phyloP scores from a whole-genome alignment of 1,284 basidiomycete genomes.

The Flammula alnicola region DNA sequence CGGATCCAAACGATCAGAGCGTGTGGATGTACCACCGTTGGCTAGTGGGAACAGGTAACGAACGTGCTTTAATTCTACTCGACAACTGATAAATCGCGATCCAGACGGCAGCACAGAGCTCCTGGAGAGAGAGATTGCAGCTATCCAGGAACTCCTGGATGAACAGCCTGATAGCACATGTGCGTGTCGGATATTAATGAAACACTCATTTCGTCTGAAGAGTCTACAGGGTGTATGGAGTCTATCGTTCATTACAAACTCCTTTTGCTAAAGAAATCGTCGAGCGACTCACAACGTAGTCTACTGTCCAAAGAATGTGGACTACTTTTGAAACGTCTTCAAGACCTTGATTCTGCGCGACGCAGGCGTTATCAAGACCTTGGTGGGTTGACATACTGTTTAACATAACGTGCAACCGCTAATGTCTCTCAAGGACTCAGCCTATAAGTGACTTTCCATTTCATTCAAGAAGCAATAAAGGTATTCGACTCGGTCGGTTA shows the following conservation, averaged over 20 bases:
- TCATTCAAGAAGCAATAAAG: not conserved
- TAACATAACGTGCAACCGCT: not conserved
- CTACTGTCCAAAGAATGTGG: conserved; percentile 54
- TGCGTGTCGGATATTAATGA: conserved; percentile 40
- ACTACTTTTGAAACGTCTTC: conserved; percentile 54
- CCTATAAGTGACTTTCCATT: conserved; percentile 2
- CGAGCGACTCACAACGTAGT: conserved; percentile 39
- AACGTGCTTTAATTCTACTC: not conserved
- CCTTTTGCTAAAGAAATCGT: conserved; percentile 52
- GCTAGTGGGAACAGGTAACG: conserved; percentile 81
- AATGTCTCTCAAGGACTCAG: conserved; percentile 12
- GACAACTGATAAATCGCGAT: conserved; percentile 2
- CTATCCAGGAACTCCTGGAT: conserved; percentile 86
- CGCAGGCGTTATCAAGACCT: conserved; percentile 66
- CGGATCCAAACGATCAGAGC: conserved; percentile 94
- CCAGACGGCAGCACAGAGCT: conserved; percentile 60
- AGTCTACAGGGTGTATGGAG: conserved; percentile 84
- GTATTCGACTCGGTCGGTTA: not conserved
- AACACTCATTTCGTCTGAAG: conserved; percentile 2
- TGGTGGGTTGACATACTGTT: conserved; percentile 36
- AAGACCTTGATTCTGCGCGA: conserved; percentile 62
- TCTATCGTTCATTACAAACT: conserved; percentile 85
- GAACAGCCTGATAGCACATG: conserved; percentile 96
- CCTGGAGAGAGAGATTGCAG: conserved; percentile 78
- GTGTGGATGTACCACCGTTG: conserved; percentile 99